Evolutionary conservation across 805 yeast genomes (phyloP), one percentile per base, ranked within the genome.

Genomic region (Saccharomycopsis guyanensis): DNA sequence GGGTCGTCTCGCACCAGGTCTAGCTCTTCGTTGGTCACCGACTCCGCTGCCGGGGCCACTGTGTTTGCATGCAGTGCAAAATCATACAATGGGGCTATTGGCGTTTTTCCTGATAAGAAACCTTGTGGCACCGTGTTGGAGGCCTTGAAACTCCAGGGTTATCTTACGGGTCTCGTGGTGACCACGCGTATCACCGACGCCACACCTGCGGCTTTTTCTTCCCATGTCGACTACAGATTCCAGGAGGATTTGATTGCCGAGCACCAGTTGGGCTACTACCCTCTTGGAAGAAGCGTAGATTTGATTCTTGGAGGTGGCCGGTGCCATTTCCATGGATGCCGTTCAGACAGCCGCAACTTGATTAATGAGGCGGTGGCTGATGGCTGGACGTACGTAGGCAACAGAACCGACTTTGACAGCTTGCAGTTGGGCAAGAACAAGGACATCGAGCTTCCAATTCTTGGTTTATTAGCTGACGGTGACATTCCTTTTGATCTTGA

Each of bases 11-110:
- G 97, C 55, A 89, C 97, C 0, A 72, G 88, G 51, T 84, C 95
- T 15, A 76, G 78, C 22, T 69, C 72, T 53, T 83, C 95, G 1
- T 68, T 85, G 56, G 76, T 89, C 50, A 89, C 97, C 0, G 97
- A 89, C 61, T 85, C 95, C 24, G 97, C 97, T 8, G 97, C 97
- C 2, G 97, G 96, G 13, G 97, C 96, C 13, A 87, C 96, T 12
- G 96, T 95, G 1, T 89, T 88, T 58, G 72, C 95, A 0, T 86
- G 96, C 63, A 91, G 80, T 4, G 58, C 78, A 56, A 89, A 89
- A 66, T 68, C 88, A 3, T 87, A 86, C 65, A 89, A 89, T 61
- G 93, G 94, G 13, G 96, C 95, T 10, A 84, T 89, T 60, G 95
- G 87, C n/a, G 95, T 89, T 13, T 73, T 74, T 50, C 77, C 86